A percentile compares a stretch with the other conserved stretches of the same genome.
These are phyloP conservation scores for Fusarium sp. DNA, from an alignment of 2,329 filamentous ascomycete species.

Conservation along the genomic window DNA sequence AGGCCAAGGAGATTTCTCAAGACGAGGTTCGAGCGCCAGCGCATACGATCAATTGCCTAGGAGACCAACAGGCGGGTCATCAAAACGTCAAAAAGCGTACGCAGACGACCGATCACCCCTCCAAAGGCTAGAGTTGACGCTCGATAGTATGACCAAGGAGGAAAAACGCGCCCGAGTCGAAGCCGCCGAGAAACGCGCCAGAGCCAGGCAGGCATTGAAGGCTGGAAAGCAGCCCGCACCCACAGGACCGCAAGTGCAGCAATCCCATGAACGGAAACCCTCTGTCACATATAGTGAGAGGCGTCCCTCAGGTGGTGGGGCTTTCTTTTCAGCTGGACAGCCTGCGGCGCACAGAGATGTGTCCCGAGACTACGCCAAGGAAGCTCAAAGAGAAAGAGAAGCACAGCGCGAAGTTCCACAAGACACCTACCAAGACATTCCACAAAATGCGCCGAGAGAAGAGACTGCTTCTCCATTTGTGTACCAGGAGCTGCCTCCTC, in stretches of 20 bases:
- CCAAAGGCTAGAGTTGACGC: constrained; percentile 90
- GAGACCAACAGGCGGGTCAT: constrained; percentile 55
- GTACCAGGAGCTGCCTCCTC: constrained; percentile 31
- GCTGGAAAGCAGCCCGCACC: constrained; percentile 43
- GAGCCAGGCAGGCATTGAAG: constrained; percentile 67
- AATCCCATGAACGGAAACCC: constrained; percentile 42
- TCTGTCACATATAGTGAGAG: constrained; percentile 33
- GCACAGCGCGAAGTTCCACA: constrained; percentile 15
- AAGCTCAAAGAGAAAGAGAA: constrained; percentile 30
- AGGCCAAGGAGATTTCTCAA: constrained; percentile 39
- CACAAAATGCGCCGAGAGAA: constrained; percentile 26
- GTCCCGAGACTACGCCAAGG: constrained; percentile 22
- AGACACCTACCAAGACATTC: constrained; percentile 21
- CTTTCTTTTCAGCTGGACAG: constrained; percentile 28
- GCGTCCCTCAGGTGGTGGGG: constrained; percentile 26
- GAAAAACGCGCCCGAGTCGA: constrained; percentile 88
- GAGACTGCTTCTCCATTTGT: constrained; percentile 19
- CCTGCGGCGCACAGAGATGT: constrained; percentile 30
- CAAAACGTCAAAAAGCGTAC: constrained; percentile 67
- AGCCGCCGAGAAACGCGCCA: constrained; percentile 80
- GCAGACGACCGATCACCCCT: constrained; percentile 89
- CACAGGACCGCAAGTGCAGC: constrained; percentile 34
- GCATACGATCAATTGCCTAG: constrained; percentile 47
- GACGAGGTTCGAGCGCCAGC: constrained; percentile 40
- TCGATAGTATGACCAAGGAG: constrained; percentile 94